Base-by-base conservation (phyloP, 441 rosid species). In the Geranium incanum region DNA sequence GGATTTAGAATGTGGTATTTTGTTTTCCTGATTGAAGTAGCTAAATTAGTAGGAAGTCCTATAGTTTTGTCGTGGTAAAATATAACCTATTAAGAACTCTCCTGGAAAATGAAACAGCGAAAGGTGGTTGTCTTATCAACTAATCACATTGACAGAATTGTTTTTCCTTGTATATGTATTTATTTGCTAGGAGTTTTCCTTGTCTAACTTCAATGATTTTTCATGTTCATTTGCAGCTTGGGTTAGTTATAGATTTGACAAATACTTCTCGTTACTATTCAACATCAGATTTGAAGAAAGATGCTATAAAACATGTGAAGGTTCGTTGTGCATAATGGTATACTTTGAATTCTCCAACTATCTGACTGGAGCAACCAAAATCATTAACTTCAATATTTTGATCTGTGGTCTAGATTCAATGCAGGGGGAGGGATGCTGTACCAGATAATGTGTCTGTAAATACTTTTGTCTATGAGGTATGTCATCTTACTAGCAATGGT, bases 241-340 rank as follows among this genome's bases (percentile, higher is more conserved):
- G 97, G 74, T 82, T 93, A 74, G 99, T 95, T 81, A 93, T 95
- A 75, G 99, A 95, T 89, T 83, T 95, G 85, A 95, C 99, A 41
- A 95, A 95, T 84, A 93, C 99, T 59, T 79, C 83, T 41, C 96
- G 96, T 64, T 93, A 95, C 86, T 95, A 95, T 84, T 76, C 84
- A 72, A 75, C 89, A 12, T 9, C 75, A 38, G 98, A 93, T 79
- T 81, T 95, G 84, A 90, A 88, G 88, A 91, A 84, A 77, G 98
- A 95, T 33, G 93, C 92, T 71, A 92, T 95, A 72, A 92, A 95
- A 81, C 84, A 95, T 80, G 90, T 95, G 73, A 95, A 93, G 96
- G 99, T 89, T 72, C 79, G 78, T 64, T 38, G 52, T 74, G 16
- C 57, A 45, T 48, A 67, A 59, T 64, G 15, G 13, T 66, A 43